phyloP scores from a whole-genome alignment of 2,329 filamentous ascomycete genomes.

The Cadophora luteo-olivacea region DNA sequence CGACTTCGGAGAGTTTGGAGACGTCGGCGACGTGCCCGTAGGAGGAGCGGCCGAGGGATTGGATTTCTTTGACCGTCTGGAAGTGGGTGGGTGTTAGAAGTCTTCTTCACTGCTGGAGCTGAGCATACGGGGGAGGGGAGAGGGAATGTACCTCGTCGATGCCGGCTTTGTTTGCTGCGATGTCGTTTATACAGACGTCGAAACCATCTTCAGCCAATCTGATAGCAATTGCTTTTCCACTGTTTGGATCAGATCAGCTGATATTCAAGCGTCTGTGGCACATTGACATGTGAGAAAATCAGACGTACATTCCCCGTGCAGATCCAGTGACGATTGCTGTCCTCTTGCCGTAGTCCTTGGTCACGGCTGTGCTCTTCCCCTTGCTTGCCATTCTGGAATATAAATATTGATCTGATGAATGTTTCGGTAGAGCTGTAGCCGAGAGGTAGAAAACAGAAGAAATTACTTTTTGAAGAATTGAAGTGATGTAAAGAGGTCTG shows the following conservation, averaged over 20 bases:
- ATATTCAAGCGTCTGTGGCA: neutral
- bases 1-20: slow-evolving; percentile 44
- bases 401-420: neutral
- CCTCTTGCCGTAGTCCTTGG: slow-evolving; percentile 42
- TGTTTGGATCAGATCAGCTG: slow-evolving; percentile 39
- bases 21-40: slow-evolving; percentile 66
- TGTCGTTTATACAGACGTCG: slow-evolving; percentile 69
- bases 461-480: neutral
- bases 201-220: slow-evolving; percentile 71
- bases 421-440: neutral
- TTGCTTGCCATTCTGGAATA: slow-evolving; percentile 24
- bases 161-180: slow-evolving; percentile 56
- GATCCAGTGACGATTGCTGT: slow-evolving; percentile 50
- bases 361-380: slow-evolving; percentile 37
- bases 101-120: too few relatives aligned
- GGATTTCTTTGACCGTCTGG: slow-evolving; percentile 57
- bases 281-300: slow-evolving; percentile 27
- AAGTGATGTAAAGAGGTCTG: neutral
- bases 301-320: slow-evolving; percentile 50
- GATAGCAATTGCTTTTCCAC: slow-evolving; percentile 67
- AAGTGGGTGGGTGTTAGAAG: neutral
- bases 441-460: neutral
- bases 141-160: slow-evolving; percentile 54
- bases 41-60: slow-evolving; percentile 56
- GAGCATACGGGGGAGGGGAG: slow-evolving; percentile 33